These are phyloP conservation scores for Vigna unguiculata DNA, from an alignment of 306 rosid species.

Conservation along the genomic window DNA sequence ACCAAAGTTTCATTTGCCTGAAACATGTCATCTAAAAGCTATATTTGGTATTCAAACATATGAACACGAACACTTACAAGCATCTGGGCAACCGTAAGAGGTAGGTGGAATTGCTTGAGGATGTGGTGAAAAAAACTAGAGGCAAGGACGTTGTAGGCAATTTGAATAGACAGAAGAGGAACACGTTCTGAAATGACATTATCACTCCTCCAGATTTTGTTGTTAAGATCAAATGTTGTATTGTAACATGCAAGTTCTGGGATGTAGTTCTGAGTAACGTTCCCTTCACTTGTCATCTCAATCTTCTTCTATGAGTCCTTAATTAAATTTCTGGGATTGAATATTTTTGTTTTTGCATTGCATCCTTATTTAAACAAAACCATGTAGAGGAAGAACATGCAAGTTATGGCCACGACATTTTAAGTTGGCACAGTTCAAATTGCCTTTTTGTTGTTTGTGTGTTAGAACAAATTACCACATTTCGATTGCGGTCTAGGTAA, in stretches of 20 bases:
- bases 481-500: too few species aligned
- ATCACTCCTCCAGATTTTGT: conserved; percentile 37
- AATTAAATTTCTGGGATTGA: too few species aligned
- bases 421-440: too few species aligned
- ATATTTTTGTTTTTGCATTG: too few species aligned
- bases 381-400: too few species aligned
- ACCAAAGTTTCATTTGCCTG: background rate
- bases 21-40: too few species aligned
- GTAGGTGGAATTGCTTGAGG: conserved; percentile 16
- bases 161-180: conserved; percentile 43
- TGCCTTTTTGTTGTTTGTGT: too few species aligned
- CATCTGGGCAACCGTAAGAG: conserved; percentile 32
- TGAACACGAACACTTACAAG: conserved; percentile 30
- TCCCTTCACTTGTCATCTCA: background rate
- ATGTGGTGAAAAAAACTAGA: conserved; percentile 14
- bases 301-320: background rate
- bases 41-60: background rate
- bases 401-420: too few species aligned
- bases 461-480: too few species aligned
- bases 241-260: conserved; percentile 22
- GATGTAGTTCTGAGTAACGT: background rate
- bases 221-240: background rate
- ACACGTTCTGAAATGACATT: background rate
- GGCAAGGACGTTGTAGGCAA: conserved; percentile 12
- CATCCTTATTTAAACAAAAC: background rate